These are phyloP conservation scores for Petunia secreta DNA, from an alignment of 257 asterid genomes.

Conservation along the genomic window DNA sequence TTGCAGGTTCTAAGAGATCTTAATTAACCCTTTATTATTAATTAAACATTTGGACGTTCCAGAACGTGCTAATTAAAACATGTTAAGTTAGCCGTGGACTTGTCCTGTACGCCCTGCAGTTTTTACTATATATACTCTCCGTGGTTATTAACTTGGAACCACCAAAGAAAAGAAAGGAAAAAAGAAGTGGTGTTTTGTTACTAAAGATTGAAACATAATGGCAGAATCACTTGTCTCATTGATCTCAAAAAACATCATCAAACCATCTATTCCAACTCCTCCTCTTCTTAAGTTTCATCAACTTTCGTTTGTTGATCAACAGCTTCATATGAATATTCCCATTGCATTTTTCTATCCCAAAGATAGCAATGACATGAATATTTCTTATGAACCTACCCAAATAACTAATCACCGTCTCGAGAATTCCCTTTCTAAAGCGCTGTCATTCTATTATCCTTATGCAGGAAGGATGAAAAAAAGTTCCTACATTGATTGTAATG, in stretches of 20 bases:
- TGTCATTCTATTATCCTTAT: constrained; percentile 10
- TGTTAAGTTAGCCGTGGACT: no score
- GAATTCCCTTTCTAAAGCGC: constrained; percentile 1
- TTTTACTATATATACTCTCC: no score
- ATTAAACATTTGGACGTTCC: no score
- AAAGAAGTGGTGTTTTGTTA: neutral
- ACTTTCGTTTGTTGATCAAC: constrained; percentile 13
- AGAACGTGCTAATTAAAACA: no score
- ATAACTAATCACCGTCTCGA: constrained; percentile 13
- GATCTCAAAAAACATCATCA: constrained; percentile 25
- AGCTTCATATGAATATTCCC: neutral
- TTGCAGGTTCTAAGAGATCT: no score
- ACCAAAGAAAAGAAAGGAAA: no score
- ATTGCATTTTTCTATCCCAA: constrained; percentile 2
- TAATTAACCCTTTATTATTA: no score
- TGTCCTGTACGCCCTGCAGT: no score
- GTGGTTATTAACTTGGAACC: no score
- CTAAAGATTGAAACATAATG: neutral
- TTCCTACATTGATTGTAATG: neutral
- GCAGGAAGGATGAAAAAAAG: constrained; percentile 6
- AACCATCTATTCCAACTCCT: constrained; percentile 9
- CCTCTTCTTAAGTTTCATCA: neutral
- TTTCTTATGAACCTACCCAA: neutral
- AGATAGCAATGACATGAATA: neutral
- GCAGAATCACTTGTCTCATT: neutral